These are phyloP conservation scores for Leucosporidium scottii DNA, from an alignment of 768 basidiomycete genomes.

Conservation along the genomic window DNA sequence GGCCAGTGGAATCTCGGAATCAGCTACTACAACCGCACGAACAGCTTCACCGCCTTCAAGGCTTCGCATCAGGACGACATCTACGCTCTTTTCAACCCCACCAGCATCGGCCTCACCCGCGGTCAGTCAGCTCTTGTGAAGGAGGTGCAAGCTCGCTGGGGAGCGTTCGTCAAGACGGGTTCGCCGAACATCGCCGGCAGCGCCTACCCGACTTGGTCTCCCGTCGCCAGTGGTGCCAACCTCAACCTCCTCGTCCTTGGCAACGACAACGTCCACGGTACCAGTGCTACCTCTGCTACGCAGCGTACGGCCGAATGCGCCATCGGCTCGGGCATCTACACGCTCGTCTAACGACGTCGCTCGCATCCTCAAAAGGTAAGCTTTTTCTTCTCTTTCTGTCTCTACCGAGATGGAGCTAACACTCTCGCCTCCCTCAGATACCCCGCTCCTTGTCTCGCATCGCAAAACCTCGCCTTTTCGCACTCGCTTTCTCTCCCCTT, in stretches of 20 bases:
- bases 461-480: too few species aligned
- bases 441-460: too few species aligned
- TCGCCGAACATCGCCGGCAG: constrained; percentile 52
- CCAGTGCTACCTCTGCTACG: neutral
- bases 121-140: constrained; percentile 46
- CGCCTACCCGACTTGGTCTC: constrained; percentile 48
- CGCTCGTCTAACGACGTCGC: too few species aligned
- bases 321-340: neutral
- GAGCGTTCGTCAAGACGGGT: constrained; percentile 57
- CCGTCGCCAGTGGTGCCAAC: constrained; percentile 47
- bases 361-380: too few species aligned
- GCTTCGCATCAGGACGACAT: constrained; percentile 56
- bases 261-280: neutral
- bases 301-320: constrained; percentile 7
- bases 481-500: too few species aligned
- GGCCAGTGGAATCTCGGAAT: constrained; percentile 24
- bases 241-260: constrained; percentile 60
- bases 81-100: constrained; percentile 51
- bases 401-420: too few species aligned
- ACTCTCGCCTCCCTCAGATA: too few species aligned
- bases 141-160: constrained; percentile 66
- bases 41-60: constrained; percentile 7
- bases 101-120: constrained; percentile 52
- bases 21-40: neutral
- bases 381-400: too few species aligned